These are phyloP conservation scores for Taphrina deformans DNA, from an alignment of 1,139 yeast species.

Conservation along the genomic window DNA sequence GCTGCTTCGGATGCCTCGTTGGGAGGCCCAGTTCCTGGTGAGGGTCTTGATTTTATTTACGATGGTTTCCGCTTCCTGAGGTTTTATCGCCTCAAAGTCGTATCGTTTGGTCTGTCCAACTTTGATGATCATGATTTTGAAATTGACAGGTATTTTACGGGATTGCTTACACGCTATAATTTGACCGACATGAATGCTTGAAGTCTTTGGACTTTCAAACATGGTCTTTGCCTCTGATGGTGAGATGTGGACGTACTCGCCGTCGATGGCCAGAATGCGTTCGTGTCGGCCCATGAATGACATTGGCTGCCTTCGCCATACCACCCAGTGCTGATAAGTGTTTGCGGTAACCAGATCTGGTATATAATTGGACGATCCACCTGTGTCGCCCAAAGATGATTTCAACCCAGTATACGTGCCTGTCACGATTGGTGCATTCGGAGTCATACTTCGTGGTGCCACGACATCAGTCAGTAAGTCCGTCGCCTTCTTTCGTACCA, in stretches of 20 bases:
- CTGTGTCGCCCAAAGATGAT: neutral
- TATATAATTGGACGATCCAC: neutral
- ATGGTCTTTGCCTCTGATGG: slow-evolving; percentile 72
- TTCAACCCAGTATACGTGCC: slow-evolving; percentile 10
- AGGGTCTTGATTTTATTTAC: slow-evolving; percentile 58
- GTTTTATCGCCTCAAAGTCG: slow-evolving; percentile 74
- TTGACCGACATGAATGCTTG: slow-evolving; percentile 83
- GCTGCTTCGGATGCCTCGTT: neutral
- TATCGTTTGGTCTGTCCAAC: slow-evolving; percentile 70
- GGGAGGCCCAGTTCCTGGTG: slow-evolving; percentile 20
- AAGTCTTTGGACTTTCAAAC: slow-evolving; percentile 76
- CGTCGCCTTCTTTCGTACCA: slow-evolving; percentile 20
- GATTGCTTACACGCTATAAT: slow-evolving; percentile 75
- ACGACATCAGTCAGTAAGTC: slow-evolving; percentile 11
- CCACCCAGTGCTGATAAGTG: slow-evolving; percentile 60
- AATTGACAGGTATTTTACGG: slow-evolving; percentile 71
- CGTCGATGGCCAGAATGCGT: slow-evolving; percentile 82
- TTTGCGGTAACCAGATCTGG: slow-evolving; percentile 17
- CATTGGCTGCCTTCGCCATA: slow-evolving; percentile 84
- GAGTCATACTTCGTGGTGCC: slow-evolving; percentile 27
- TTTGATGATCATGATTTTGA: slow-evolving; percentile 78
- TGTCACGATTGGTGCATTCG: slow-evolving; percentile 25
- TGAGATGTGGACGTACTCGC: slow-evolving; percentile 84
- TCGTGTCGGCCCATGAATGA: slow-evolving; percentile 80
- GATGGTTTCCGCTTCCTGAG: slow-evolving; percentile 69